A percentile compares a stretch with the other conserved stretches of the same genome.
phyloP scores from a whole-genome alignment of 176 grass and related monocot species.

The Carex kokanica region DNA sequence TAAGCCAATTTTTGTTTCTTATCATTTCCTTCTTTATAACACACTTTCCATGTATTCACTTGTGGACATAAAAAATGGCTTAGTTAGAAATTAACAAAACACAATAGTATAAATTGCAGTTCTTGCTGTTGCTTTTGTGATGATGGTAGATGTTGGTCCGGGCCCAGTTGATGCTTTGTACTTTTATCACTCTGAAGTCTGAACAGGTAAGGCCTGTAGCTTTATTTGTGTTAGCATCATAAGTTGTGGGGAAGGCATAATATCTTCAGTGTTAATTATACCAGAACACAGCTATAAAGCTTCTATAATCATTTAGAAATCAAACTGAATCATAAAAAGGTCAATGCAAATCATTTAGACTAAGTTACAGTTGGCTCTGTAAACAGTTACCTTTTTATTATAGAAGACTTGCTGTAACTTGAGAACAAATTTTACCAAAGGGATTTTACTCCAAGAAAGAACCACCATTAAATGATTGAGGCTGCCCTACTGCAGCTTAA shows the following conservation, averaged over 20 bases:
- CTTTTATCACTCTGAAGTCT: slow-evolving; percentile 12
- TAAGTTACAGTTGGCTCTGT: not conserved
- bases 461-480: not conserved
- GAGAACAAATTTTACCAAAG: not conserved
- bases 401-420: not conserved
- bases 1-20: not conserved
- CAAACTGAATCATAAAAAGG: not conserved
- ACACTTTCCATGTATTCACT: slow-evolving; percentile 5
- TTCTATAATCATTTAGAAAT: not conserved
- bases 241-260: slow-evolving; percentile 4
- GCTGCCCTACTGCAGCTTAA: not conserved
- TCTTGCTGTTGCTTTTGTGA: not conserved
- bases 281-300: slow-evolving; percentile 16
- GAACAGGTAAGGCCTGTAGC: slow-evolving; percentile 9
- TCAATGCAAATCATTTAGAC: slow-evolving; percentile 7
- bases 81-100: not conserved
- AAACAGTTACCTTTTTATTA: not conserved
- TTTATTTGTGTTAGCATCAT: not conserved
- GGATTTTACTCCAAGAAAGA: not conserved
- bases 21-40: slow-evolving; percentile 12
- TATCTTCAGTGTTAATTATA: slow-evolving; percentile 2
- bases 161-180: not conserved
- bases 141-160: not conserved
- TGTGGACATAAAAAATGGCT: not conserved
- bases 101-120: not conserved